Evolutionary conservation across 345 rosid species (phyloP).

Genomic region (Conringia planisiliqua): DNA sequence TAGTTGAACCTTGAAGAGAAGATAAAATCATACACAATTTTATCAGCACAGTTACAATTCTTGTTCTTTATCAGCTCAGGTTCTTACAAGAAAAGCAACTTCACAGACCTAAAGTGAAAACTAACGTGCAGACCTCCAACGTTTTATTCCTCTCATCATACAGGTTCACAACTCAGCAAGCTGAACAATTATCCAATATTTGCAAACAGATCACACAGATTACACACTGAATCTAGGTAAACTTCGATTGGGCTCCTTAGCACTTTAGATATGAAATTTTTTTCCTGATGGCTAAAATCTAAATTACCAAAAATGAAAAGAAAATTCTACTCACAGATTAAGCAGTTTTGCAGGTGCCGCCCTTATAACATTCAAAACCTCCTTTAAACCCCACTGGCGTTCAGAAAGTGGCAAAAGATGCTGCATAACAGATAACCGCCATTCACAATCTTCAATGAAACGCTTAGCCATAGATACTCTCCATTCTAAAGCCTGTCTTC

Average conservation of each 20-base stretch:
- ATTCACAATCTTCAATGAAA: slow-evolving; percentile 94
- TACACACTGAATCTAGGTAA: neutral
- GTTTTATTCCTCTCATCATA: neutral
- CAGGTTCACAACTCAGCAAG: neutral
- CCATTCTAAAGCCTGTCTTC: slow-evolving; percentile 90
- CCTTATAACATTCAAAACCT: slow-evolving; percentile 78
- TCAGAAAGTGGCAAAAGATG: slow-evolving; percentile 86
- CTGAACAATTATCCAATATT: neutral
- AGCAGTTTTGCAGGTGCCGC: slow-evolving; percentile 95
- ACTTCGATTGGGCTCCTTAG: neutral
- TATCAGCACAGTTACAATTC: slow-evolving; percentile 2
- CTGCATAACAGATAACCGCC: slow-evolving; percentile 92
- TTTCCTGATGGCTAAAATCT: neutral
- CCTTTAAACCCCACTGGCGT: slow-evolving; percentile 89
- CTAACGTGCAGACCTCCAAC: neutral
- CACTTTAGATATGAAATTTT: slow-evolving; percentile 8
- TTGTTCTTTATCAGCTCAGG: neutral
- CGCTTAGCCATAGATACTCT: slow-evolving; percentile 62
- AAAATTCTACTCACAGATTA: slow-evolving; percentile 64
- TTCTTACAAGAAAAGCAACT: neutral
- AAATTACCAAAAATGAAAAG: slow-evolving; percentile 12
- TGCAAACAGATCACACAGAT: neutral
- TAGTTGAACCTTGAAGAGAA: neutral
- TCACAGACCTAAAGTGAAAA: neutral
- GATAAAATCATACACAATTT: neutral